Evolutionary conservation across 208 protist species (phyloP), one percentile per base, ranked within the genome.

Genomic region (Leishmania major): DNA sequence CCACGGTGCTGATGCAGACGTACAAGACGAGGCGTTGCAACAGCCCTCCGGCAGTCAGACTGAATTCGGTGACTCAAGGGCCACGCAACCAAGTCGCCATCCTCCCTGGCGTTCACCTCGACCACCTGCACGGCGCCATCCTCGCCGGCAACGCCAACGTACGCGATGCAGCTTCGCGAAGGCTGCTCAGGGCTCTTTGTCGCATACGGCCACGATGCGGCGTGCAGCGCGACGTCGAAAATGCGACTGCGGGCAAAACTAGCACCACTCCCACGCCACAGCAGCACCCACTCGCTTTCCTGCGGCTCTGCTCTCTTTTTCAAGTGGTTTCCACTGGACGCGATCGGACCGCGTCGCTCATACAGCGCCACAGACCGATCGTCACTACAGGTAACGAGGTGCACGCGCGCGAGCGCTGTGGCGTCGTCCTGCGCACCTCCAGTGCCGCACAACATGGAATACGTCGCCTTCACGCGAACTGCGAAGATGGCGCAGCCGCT

Each of bases 341-440:
- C 66, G 43, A 35, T 59, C 4, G 15, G 8, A 22, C n/a, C 15
- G 4, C 45, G 22, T 53, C 82, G 74, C 7, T 75, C 76, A 72
- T 90, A 94, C 7, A 96, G 59, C 4, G 88, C 85, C 25, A 89
- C 94, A 6, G 87, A 89, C 31, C 92, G 90, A 81, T 97, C 92
- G 73, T 96, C 94, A 78, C 91, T 96, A 79, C 94, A 94, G 1
- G 94, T 95, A 3, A 91, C 91, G 31, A 95, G 73, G 62, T 84
- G 82, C 69, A 59, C 81, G 11, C n/a, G 25, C 25, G 31, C 37
- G 43, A 49, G n/a, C 64, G 35, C 43, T 28, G 57, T 47, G 15
- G 62, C 13, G 11, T 10, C 53, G 6, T 55, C 60, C 40, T 53
- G 10, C 17, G 49, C 22, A 57, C 25, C 75, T n/a, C 0, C 40